A percentile compares a stretch with the other conserved stretches of the same genome.
Conservation (phyloP, 352 stramenopile genomes). For the Halophytophthora polymorphica region DNA sequence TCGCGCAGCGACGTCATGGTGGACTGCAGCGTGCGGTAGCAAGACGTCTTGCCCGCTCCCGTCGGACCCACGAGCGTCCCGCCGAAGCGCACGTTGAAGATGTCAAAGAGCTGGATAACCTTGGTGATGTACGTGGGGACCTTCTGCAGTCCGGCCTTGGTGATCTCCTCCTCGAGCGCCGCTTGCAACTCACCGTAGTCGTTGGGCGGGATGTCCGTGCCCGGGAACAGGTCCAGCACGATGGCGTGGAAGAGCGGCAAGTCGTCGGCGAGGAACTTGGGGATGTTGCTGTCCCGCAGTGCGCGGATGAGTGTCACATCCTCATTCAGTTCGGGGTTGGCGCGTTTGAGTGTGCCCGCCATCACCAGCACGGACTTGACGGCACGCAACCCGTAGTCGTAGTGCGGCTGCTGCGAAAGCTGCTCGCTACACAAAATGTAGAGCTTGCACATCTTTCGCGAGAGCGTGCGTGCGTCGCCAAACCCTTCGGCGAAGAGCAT, state of each 20-base stretch:
- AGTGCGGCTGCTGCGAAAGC: conserved; percentile 93
- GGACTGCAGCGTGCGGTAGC: conserved; percentile 82
- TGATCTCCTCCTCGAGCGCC: conserved; percentile 54
- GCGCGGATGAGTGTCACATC: conserved; percentile 89
- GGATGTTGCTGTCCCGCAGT: conserved; percentile 91
- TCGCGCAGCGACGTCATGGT: conserved; percentile 84
- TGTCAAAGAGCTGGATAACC: conserved; percentile 93
- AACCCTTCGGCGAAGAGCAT: conserved; percentile 97
- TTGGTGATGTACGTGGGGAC: conserved; percentile 88
- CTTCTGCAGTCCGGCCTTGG: conserved; percentile 54
- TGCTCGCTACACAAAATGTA: conserved; percentile 93
- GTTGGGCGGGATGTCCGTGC: conserved; percentile 70
- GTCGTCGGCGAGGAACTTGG: conserved; percentile 93
- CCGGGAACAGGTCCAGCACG: conserved; percentile 91
- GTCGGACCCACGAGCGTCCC: conserved; percentile 88
- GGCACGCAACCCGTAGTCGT: conserved; percentile 92
- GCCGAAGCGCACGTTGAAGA: conserved; percentile 93
- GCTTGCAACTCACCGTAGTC: conserved; percentile 87
- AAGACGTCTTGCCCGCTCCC: conserved; percentile 82
- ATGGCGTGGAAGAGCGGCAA: conserved; percentile 91
- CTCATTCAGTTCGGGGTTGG: conserved; percentile 70
- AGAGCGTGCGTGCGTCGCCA: conserved; percentile 90
- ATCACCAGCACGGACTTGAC: conserved; percentile 93
- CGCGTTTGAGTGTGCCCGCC: conserved; percentile 88
- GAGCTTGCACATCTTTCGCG: conserved; percentile 95